Evolutionary conservation across 2,329 filamentous ascomycete species (phyloP), one percentile per base, ranked within the genome.

Genomic region (Xylariaceae sp.): DNA sequence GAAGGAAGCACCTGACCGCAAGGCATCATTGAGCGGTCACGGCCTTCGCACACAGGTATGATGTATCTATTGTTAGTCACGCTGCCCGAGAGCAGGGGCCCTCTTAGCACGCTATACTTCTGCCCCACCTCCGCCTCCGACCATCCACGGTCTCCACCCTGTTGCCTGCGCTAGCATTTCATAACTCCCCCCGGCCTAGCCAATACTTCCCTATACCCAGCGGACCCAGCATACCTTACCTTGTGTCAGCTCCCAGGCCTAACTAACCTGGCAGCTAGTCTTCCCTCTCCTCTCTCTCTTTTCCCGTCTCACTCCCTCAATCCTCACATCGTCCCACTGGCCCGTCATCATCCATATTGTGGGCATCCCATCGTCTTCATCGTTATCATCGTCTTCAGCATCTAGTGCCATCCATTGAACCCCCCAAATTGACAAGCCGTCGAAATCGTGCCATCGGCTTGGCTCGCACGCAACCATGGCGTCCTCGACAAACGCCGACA

Each of bases 401-500:
- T 29, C 31, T 32, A 42, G 32, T 29, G 39, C 30, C 9, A 27
- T 48, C 9, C 47, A 50, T 51, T 32, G 9, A 41, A 53, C 47
- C 32, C 31, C 6, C 43, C 11, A 41, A 2, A 6, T 9, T 39
- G 6, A 47, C 27, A 40, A 6, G 12, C 37, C 9, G 29, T 43
- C 29, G 12, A 19, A 31, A 11, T 42, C 9, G 51, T 55, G 9
- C 53, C 54, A 30, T 9, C 43, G 54, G 49, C 34, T 37, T 4
- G 39, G 50, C 26, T 39, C 54, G 50, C 51, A 60, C 50, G 55
- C 47, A 73, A 72, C 72, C 43, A 72, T 73, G 56, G 70, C 73
- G 54, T 60, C 69, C 45, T 61, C 68, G 44, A 64, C 48, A 50
- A 42, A 57, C 50, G 80, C 83, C 53, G 87, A 91, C 59, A 90